These are phyloP conservation scores for Balakata baccata DNA, from an alignment of 345 rosid species.

Conservation along the genomic window DNA sequence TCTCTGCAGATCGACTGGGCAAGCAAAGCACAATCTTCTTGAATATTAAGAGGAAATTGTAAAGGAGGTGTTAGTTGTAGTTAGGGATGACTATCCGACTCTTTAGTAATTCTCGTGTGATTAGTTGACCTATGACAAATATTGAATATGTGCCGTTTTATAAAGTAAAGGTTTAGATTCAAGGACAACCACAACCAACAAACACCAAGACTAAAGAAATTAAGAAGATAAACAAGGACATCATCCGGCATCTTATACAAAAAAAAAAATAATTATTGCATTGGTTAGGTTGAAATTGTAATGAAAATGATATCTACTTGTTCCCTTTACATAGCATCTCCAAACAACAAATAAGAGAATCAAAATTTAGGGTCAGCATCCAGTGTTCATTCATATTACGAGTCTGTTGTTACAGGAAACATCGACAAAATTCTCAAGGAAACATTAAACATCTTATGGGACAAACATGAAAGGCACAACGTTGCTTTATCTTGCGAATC, in stretches of 20 bases:
- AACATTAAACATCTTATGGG: too few species aligned
- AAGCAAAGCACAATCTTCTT: not conserved
- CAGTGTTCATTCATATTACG: not conserved
- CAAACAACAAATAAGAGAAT: not conserved
- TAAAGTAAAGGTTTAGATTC: not conserved
- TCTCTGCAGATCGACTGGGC: not conserved
- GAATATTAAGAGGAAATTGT: not conserved
- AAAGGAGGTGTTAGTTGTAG: conserved; percentile 10
- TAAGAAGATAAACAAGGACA: not conserved
- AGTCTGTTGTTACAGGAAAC: not conserved
- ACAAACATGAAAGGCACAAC: not conserved
- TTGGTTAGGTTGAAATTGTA: not conserved
- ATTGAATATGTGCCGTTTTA: not conserved
- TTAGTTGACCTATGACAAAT: conserved; percentile 20
- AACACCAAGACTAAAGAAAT: not conserved
- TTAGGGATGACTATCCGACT: conserved; percentile 11
- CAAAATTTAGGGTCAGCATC: not conserved
- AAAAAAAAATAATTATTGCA: not conserved
- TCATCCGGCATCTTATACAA: not conserved
- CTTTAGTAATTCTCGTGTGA: conserved; percentile 6
- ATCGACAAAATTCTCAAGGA: not conserved
- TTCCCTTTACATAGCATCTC: not conserved
- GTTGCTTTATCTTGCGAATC: not conserved
- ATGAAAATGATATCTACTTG: conserved; percentile 14
- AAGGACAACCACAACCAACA: conserved; percentile 9